phyloP scores from a whole-genome alignment of 768 basidiomycete species.

The Boletus patriciae region DNA sequence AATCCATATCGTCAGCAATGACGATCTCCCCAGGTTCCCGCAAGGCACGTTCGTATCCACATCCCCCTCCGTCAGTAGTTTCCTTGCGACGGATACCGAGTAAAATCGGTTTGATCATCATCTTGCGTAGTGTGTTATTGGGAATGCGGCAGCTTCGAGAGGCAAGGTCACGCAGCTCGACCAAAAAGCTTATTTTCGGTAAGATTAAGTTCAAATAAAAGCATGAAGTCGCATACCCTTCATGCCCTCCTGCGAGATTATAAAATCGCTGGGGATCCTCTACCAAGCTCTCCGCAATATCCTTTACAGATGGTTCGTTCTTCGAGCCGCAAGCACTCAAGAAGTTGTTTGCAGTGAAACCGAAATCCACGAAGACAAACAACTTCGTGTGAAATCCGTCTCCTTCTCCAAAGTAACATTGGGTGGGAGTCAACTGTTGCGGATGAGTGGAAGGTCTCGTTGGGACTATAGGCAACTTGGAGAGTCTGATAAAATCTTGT shows the following conservation, averaged over 20 bases:
- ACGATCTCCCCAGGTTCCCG: constrained; percentile 65
- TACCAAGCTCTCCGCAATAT: constrained; percentile 66
- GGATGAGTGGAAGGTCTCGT: background rate
- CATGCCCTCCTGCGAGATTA: constrained; percentile 59
- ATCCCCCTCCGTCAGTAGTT: constrained; percentile 49
- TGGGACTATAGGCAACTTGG: constrained; percentile 54
- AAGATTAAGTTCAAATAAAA: background rate
- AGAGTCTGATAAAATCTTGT: constrained; percentile 53
- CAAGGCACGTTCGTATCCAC: constrained; percentile 64
- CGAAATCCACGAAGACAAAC: constrained; percentile 87
- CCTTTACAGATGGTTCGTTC: constrained; percentile 79
- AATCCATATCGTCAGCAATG: constrained; percentile 79
- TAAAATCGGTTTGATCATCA: constrained; percentile 69
- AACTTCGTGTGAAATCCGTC: constrained; percentile 72
- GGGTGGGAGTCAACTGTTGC: constrained; percentile 51
- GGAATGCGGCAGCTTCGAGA: constrained; percentile 58
- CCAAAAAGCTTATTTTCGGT: constrained; percentile 55
- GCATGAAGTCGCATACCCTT: constrained; percentile 46
- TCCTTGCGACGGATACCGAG: constrained; percentile 64
- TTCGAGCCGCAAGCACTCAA: constrained; percentile 81
- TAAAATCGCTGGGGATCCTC: constrained; percentile 68
- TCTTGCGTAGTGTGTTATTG: constrained; percentile 46
- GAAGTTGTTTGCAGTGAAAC: constrained; percentile 73
- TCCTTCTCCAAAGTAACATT: constrained; percentile 63
- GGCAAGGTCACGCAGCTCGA: constrained; percentile 78